Base-by-base conservation (phyloP, 2,329 filamentous ascomycete species). In the Dryadomyces quercivorus region DNA sequence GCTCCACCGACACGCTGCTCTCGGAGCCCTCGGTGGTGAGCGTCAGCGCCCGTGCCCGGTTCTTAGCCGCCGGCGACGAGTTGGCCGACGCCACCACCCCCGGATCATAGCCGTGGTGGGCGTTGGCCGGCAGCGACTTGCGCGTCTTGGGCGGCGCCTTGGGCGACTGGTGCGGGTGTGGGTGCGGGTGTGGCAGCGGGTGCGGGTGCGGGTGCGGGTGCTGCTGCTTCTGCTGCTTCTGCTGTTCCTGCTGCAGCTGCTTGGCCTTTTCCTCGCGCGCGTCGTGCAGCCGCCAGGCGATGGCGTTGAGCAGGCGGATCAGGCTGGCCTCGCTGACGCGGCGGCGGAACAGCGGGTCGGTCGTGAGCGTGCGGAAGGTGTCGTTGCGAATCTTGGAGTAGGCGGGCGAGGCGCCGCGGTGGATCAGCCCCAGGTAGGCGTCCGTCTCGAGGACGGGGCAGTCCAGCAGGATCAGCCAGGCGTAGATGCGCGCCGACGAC, bases 381-480 rank as follows among this genome's bases (percentile, higher is more conserved):
- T 98, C 93, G 70, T 98, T 96, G 67, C 91, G 88, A 66, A 98
- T 98, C 72, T 98, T 98, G 63, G 88, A 83, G 72, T 98, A 95
- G 48, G 90, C 91, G 1, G 92, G 91, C 3, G 92, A 97, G 22
- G 92, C 87, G 59, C 93, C 92, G 59, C 93, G 88, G 65, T 95
- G 90, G 60, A 98, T 86, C 47, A 97, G 85, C 55, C 81, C 79
- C 60, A 97, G 86, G 67, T 98, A 98, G 58, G 85, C 78, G 63
- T 95, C 88, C 56, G 93, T 95, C 47, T 84, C 79, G 59, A 96
- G 75, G 46, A 95, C 82, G 7, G 89, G 84, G 36, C 91, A 85
- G 65, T 95, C 88, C 62, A 98, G 85, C 13, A 98, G 81, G 61
- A 95, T 88, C 44, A 97, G 80, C 93, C 93, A 98, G 60, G 95